These are phyloP conservation scores for Schizophyllum amplum DNA, from an alignment of 1,284 basidiomycete genomes.

Conservation along the genomic window DNA sequence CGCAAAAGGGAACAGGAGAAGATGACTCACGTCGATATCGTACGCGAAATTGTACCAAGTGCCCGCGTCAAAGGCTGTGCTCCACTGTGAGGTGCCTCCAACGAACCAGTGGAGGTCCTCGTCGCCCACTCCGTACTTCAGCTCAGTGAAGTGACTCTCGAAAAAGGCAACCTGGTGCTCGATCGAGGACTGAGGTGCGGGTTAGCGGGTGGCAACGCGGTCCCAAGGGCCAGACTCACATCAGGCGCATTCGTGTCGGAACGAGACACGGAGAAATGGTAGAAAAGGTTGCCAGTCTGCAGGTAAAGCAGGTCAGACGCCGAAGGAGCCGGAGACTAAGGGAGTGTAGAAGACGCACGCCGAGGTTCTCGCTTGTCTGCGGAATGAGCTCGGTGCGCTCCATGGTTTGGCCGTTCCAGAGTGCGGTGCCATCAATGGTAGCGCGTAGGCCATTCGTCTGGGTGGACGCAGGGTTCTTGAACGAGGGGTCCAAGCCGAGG, in stretches of 20 bases:
- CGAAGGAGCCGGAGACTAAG: too few relatives aligned
- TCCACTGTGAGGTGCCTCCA: conserved; percentile 39
- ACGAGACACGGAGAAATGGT: conserved; percentile 54
- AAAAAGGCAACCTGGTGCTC: conserved; percentile 37
- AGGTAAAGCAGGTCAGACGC: conserved; percentile 31
- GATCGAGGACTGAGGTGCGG: background rate
- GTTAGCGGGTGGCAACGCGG: too few relatives aligned
- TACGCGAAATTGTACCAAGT: conserved; percentile 63
- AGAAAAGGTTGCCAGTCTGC: conserved; percentile 52
- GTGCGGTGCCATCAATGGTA: conserved; percentile 45
- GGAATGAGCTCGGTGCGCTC: conserved; percentile 48
- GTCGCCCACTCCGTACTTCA: conserved; percentile 47
- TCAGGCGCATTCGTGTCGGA: conserved; percentile 43
- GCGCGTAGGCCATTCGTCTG: conserved; percentile 48
- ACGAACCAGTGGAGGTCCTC: conserved; percentile 41
- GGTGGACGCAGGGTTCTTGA: conserved; percentile 54
- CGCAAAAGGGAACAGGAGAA: background rate
- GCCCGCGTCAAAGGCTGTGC: conserved; percentile 40
- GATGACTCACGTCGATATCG: conserved; percentile 41
- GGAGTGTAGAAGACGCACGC: background rate
- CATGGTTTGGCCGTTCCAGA: conserved; percentile 42
- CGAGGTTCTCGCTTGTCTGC: conserved; percentile 13
- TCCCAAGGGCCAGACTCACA: conserved; percentile 23
- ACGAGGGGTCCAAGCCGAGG: conserved; percentile 40
- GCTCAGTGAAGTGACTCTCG: conserved; percentile 59